These are phyloP conservation scores for Ascocoryne sarcoides DNA, from an alignment of 2,329 filamentous ascomycete species.

Conservation along the genomic window DNA sequence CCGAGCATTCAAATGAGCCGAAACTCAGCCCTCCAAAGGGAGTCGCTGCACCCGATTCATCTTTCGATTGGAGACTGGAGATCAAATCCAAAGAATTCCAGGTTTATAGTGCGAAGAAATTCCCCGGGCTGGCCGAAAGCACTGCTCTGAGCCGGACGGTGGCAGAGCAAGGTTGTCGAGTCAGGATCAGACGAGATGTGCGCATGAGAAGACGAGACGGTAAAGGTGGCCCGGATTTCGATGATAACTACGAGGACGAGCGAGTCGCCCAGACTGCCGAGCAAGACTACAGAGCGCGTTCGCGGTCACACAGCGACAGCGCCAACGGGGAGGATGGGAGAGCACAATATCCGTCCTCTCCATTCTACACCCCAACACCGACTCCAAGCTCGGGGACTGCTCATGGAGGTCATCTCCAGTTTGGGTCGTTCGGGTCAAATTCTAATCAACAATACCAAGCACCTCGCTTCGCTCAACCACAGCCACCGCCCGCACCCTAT, in stretches of 20 bases:
- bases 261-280: constrained; percentile 33
- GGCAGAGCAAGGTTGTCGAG: constrained; percentile 92
- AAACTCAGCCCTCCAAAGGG: constrained; percentile 22
- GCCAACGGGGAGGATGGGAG: background rate
- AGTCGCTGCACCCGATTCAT: constrained; percentile 30
- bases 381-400: constrained; percentile 13
- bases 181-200: constrained; percentile 89
- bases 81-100: constrained; percentile 81
- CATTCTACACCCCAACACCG: constrained; percentile 10
- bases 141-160: constrained; percentile 83
- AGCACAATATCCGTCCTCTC: constrained; percentile 4
- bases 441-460: constrained; percentile 13
- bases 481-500: constrained; percentile 16
- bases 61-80: constrained; percentile 80
- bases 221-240: constrained; percentile 38
- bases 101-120: constrained; percentile 97
- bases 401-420: constrained; percentile 26
- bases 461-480: constrained; percentile 13
- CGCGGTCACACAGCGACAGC: constrained; percentile 16
- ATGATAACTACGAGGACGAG: constrained; percentile 51
- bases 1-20: constrained; percentile 31
- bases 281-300: constrained; percentile 27
- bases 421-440: constrained; percentile 20
- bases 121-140: constrained; percentile 85
- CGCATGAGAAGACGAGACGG: constrained; percentile 84